phyloP scores from a whole-genome alignment of 352 stramenopile genomes.

The Phytopythium oedochilum region DNA sequence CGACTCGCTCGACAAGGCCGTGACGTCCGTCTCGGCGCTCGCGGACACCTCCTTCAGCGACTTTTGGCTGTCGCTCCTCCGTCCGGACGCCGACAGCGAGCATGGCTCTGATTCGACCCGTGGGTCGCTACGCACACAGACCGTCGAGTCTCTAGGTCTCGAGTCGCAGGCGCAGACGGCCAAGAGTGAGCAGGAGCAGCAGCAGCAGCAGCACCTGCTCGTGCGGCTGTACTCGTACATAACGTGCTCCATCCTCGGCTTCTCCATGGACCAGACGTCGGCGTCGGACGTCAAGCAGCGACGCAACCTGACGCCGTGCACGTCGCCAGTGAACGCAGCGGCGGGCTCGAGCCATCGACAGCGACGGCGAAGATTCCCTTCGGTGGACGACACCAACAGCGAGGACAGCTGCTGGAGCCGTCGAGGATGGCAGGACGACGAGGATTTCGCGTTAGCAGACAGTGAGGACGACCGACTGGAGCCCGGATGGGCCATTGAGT shows the following conservation, averaged over 20 bases:
- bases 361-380: constrained; percentile 5
- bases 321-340: constrained; percentile 41
- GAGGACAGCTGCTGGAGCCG: not conserved
- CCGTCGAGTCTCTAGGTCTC: not conserved
- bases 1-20: constrained; percentile 44
- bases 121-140: not conserved
- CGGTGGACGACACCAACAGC: constrained; percentile 5
- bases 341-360: constrained; percentile 23
- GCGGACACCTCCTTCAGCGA: constrained; percentile 57
- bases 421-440: constrained; percentile 3
- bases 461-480: constrained; percentile 24
- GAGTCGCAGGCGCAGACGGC: not conserved
- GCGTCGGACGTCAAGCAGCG: constrained; percentile 9
- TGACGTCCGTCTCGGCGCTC: constrained; percentile 52
- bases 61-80: constrained; percentile 64
- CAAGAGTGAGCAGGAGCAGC: constrained; percentile 3
- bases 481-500: constrained; percentile 73
- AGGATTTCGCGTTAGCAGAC: constrained; percentile 6
- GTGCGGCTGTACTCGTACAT: constrained; percentile 49
- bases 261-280: constrained; percentile 25
- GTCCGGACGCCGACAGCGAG: constrained; percentile 24
- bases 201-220: constrained; percentile 32
- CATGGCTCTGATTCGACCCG: not conserved
- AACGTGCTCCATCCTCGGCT: constrained; percentile 34
- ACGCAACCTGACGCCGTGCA: constrained; percentile 65